These are phyloP conservation scores for Cyberlindnera mississippiensis DNA, from an alignment of 805 yeast genomes.

Conservation along the genomic window DNA sequence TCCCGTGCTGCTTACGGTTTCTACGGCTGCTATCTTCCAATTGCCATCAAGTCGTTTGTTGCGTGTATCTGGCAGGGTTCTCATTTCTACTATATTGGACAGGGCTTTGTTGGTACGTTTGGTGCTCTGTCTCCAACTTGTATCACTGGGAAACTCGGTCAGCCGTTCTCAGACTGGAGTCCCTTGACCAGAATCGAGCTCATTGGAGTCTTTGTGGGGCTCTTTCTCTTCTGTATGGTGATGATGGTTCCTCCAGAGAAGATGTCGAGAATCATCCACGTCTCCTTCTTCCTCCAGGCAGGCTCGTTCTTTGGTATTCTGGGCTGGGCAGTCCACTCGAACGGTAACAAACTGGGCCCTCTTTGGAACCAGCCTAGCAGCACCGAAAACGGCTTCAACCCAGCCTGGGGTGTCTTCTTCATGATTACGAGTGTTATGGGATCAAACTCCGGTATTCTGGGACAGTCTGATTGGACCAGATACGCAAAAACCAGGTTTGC, in stretches of 20 bases:
- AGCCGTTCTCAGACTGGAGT: conserved; percentile 13
- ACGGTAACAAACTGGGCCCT: conserved; percentile 28
- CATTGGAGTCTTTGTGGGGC: conserved; percentile 35
- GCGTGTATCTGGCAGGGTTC: conserved; percentile 39
- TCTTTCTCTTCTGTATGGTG: conserved; percentile 36
- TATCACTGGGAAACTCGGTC: conserved; percentile 29
- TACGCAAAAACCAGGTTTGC: conserved; percentile 27
- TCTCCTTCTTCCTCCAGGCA: conserved; percentile 26
- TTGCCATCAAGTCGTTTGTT: conserved; percentile 34
- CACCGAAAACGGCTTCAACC: conserved; percentile 29
- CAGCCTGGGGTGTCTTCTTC: conserved; percentile 27
- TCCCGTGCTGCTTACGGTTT: conserved; percentile 37
- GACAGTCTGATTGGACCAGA: conserved; percentile 33
- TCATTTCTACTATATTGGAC: conserved; percentile 35
- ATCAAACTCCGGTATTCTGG: conserved; percentile 30
- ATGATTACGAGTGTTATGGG: conserved; percentile 19
- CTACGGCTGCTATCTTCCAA: conserved; percentile 32
- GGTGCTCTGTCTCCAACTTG: conserved; percentile 26
- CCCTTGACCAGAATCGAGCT: conserved; percentile 12
- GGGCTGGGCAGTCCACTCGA: conserved; percentile 27
- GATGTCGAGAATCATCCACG: conserved; percentile 26
- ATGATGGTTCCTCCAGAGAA: conserved; percentile 31
- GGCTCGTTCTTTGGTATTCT: conserved; percentile 31
- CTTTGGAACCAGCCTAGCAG: conserved; percentile 10
- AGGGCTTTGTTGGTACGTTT: conserved; percentile 32